Evolutionary conservation across 495 filamentous ascomycete genomes (phyloP), one percentile per base, ranked within the genome.

Genomic region (Hypoxylon lienhwacheense): DNA sequence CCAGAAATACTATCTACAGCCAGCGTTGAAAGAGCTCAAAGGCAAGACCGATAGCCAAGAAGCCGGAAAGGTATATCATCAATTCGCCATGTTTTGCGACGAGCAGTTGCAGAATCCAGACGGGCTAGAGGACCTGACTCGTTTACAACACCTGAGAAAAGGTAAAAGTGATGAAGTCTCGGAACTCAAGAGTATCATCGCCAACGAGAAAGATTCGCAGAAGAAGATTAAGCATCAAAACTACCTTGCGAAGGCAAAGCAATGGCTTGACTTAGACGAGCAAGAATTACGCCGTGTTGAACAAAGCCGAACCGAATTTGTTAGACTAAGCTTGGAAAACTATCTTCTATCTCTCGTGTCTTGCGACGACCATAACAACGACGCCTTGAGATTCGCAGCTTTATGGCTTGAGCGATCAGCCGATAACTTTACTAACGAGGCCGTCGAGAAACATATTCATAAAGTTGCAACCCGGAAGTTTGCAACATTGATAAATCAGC

Each of bases 61-160:
- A 44, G 88, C 91, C 5, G 90, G 92, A 4, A 79, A 87, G 60
- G 95, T 97, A 6, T 97, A 88, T 60, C 90, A 97, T 66, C 88
- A 93, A 55, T 97, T 96, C 67, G 93, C 93, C 44, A 81, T 82
- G 44, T 99, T 97, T 62, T 99, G 93, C 65, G 92, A 99, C 66
- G 84, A 87, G 56, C 93, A 97, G 65, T 74, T 97, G 8, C 84
- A 95, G 51, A 92, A 90, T 64, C 80, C 84, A 1, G 89, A 91
- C 43, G 83, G 84, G 42, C 71, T 90, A 14, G 91, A 96, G 65
- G 93, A 99, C 55, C 83, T 95, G 53, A 79, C 83, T 34, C 86
- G 93, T 10, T 78, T 96, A 26, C 77, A 89, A 61, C 89, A 84
- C 58, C 75, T 97, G 19, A 85, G 86, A 57, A 77, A 90, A 57